Conservation (phyloP, 148 eudicot genomes). For the Fagopyrum esculentum region DNA sequence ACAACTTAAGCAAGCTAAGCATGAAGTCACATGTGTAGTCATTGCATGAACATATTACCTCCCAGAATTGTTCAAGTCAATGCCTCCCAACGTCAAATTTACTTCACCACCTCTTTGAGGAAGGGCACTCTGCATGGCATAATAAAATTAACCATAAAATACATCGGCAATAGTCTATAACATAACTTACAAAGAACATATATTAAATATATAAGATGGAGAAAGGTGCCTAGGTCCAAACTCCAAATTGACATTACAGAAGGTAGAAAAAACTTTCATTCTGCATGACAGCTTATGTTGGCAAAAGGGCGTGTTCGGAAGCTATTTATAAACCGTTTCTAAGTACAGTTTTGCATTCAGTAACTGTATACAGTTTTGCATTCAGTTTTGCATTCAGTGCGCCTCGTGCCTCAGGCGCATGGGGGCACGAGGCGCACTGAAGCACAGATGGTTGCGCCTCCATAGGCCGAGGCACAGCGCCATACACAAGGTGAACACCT, state of each 20-base stretch:
- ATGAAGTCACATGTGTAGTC: not conserved
- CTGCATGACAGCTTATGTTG: not conserved
- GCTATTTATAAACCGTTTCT: too few relatives aligned
- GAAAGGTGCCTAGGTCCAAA: not conserved
- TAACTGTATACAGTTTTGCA: too few relatives aligned
- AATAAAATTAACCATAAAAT: not conserved
- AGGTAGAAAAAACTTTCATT: not conserved
- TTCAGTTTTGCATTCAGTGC: too few relatives aligned
- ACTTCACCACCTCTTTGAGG: constrained; percentile 99
- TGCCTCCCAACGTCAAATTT: constrained; percentile 92
- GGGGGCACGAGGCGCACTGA: too few relatives aligned
- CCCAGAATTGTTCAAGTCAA: constrained; percentile 98
- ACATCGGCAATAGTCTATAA: not conserved
- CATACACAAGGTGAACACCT: too few relatives aligned
- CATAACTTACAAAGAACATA: not conserved
- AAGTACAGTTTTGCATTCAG: too few relatives aligned
- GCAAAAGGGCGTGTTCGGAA: not conserved
- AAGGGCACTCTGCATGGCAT: constrained; percentile 62
- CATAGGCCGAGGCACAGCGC: too few relatives aligned
- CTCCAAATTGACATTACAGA: not conserved
- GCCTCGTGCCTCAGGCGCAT: too few relatives aligned
- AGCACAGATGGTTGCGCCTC: too few relatives aligned
- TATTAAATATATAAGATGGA: not conserved
- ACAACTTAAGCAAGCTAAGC: constrained; percentile 7
- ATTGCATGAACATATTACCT: constrained; percentile 40